Evolutionary conservation across 371 early-diverging fungal species (phyloP).

Genomic region (Rhizopus arrhizus): DNA sequence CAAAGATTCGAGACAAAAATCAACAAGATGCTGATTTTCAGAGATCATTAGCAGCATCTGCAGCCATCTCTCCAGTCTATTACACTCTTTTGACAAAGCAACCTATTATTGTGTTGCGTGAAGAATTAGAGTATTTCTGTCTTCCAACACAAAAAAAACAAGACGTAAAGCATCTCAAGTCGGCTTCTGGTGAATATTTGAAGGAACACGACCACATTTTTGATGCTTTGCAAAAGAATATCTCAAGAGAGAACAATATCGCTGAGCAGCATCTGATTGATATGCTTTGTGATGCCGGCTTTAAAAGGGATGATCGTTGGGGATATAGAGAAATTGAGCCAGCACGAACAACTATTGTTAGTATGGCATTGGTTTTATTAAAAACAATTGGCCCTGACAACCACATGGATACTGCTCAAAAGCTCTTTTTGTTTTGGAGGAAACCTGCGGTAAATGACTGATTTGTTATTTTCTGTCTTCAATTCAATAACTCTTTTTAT

Average conservation of each 20-base stretch:
- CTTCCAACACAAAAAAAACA: constrained; percentile 47
- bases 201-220: constrained; percentile 72
- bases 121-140: constrained; percentile 67
- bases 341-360: constrained; percentile 65
- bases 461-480: neutral
- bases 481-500: constrained; percentile 1
- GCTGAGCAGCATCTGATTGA: constrained; percentile 84
- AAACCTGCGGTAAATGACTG: constrained; percentile 71
- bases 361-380: constrained; percentile 71
- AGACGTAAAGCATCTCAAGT: constrained; percentile 50
- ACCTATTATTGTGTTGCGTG: constrained; percentile 68
- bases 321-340: constrained; percentile 74
- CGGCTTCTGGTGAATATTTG: constrained; percentile 65
- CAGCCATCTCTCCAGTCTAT: constrained; percentile 40
- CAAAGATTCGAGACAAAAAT: constrained; percentile 25
- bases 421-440: constrained; percentile 80
- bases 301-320: constrained; percentile 67
- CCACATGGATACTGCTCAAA: constrained; percentile 80
- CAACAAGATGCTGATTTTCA: constrained; percentile 27
- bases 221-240: constrained; percentile 76
- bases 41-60: constrained; percentile 24
- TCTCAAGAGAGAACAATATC: constrained; percentile 69
- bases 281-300: constrained; percentile 79
- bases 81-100: constrained; percentile 69
- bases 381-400: constrained; percentile 74